Base-by-base conservation (phyloP, 148 eudicot species). In the Cornus suecica region DNA sequence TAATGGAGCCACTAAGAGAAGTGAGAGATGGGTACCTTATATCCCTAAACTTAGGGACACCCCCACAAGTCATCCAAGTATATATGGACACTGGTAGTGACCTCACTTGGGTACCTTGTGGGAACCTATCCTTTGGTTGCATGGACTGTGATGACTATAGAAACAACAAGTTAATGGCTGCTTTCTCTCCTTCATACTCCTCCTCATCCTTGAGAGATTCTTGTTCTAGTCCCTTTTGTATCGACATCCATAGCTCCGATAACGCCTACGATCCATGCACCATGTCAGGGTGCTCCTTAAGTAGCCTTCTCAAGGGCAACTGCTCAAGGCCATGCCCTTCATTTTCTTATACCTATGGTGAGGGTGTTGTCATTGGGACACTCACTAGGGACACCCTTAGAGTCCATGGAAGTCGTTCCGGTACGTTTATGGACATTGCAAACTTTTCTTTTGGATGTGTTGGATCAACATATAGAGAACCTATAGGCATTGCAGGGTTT, bases 41-140 rank as follows among this genome's bases (percentile, higher is more conserved):
- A 73, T 84, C 93, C 34, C 77, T 89, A 58, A 86, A 70, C 45
- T 72, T 89, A 66, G 93, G 93, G 51, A 79, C 86, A 70, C 90
- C 90, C 15, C 83, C 93, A 37, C 90, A 87, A 70, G 42, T 82
- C 69, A 82, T 89, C 72, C 89, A 80, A 72, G 88, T 83, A n/a
- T 87, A 81, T 66, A 72, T 89, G 80, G 92, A 89, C 68, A 85
- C 92, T 8, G 90, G 92, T 22, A 89, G 92, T 64, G 90, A 89
- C 79, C 90, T 89, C 26, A 87, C 86, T 74, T 87, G 92, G 92
- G 92, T 89, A 7, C 92, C 90, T 51, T 89, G 92, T 80, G 90
- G 90, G 5, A 87, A 85, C 71, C 74, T 87, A 23, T 78, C 90
- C n/a, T 89, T 89, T 62, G 83, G 82, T 73, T 89, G 93, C 78